A percentile compares a stretch with the other conserved stretches of the same genome.
Conservation (phyloP, 1,284 basidiomycete genomes). For the Ceratobasidium sp. region DNA sequence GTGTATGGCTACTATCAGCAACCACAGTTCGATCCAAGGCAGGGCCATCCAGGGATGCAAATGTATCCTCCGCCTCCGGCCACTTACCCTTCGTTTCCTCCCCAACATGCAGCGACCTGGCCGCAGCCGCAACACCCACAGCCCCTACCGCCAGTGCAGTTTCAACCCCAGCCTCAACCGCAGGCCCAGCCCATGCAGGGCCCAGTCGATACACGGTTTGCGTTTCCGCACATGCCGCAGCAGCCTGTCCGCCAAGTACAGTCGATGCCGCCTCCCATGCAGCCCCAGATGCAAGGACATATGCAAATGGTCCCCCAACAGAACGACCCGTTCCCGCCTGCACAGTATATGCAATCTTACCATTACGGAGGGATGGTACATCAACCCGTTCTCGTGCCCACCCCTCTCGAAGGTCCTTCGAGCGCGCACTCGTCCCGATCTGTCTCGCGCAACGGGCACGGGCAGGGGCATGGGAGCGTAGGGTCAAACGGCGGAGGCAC, state of each 20-base stretch:
- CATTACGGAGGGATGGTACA: slow-evolving; percentile 26
- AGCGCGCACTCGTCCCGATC: slow-evolving; percentile 26
- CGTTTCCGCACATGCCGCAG: slow-evolving; percentile 24
- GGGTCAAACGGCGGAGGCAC: slow-evolving; percentile 32
- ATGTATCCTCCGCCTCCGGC: slow-evolving; percentile 32
- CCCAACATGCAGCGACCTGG: slow-evolving; percentile 37
- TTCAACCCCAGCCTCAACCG: slow-evolving; percentile 11
- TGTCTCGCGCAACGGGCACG: slow-evolving; percentile 22
- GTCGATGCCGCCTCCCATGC: slow-evolving; percentile 7
- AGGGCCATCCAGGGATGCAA: slow-evolving; percentile 34
- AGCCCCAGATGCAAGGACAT: slow-evolving; percentile 15
- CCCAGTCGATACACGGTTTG: slow-evolving; percentile 18
- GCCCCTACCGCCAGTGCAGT: slow-evolving; percentile 12
- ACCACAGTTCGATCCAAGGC: slow-evolving; percentile 35
- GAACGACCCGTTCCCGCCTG: slow-evolving; percentile 25
- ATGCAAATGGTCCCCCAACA: slow-evolving; percentile 15
- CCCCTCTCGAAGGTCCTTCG: slow-evolving; percentile 20
- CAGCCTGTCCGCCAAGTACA: slow-evolving; percentile 14
- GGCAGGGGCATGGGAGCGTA: slow-evolving; percentile 6
- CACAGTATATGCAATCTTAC: slow-evolving; percentile 40
- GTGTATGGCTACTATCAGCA: slow-evolving; percentile 36
- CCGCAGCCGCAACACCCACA: slow-evolving; percentile 12
- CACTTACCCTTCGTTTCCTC: slow-evolving; percentile 7
- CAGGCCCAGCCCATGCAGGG: slow-evolving; percentile 9
- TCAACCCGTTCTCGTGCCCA: slow-evolving; percentile 40